These are phyloP conservation scores for Diplodia intermedia DNA, from an alignment of 2,329 filamentous ascomycete species.

Conservation along the genomic window DNA sequence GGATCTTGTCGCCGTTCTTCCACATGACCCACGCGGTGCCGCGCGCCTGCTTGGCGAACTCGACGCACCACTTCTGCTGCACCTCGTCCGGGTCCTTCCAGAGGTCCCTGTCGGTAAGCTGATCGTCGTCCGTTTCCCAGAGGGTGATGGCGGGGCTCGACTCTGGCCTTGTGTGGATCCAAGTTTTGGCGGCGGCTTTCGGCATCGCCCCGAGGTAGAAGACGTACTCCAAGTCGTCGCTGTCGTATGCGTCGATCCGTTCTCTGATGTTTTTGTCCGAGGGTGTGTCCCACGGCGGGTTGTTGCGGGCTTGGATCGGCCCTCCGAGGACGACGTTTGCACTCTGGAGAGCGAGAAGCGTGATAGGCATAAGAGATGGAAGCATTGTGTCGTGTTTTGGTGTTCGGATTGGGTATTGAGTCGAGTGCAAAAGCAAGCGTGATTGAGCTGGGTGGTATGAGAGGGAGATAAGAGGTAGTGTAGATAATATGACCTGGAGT, in stretches of 20 bases:
- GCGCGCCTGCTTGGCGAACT: background rate
- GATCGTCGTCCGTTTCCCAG: background rate
- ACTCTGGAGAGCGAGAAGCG: background rate
- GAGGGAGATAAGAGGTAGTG: too few relatives aligned
- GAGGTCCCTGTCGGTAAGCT: background rate
- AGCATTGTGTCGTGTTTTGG: background rate
- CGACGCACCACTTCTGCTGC: background rate
- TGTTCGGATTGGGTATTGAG: background rate
- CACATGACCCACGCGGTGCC: background rate
- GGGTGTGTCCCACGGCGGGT: background rate
- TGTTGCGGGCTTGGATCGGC: background rate
- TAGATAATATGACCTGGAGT: too few relatives aligned
- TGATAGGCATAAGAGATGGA: background rate
- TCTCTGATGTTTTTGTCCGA: background rate
- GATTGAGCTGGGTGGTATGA: background rate
- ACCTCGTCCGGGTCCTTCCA: background rate
- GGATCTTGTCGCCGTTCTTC: background rate
- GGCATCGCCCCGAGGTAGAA: background rate
- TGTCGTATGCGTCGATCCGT: background rate
- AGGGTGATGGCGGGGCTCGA: background rate
- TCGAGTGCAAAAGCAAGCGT: background rate
- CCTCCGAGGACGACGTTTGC: background rate
- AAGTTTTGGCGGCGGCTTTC: too few relatives aligned
- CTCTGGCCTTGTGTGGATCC: too few relatives aligned
- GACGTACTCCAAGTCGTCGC: background rate